Evolutionary conservation across 345 rosid species (phyloP), one percentile per base, ranked within the genome.

Genomic region (Clausena lansium): DNA sequence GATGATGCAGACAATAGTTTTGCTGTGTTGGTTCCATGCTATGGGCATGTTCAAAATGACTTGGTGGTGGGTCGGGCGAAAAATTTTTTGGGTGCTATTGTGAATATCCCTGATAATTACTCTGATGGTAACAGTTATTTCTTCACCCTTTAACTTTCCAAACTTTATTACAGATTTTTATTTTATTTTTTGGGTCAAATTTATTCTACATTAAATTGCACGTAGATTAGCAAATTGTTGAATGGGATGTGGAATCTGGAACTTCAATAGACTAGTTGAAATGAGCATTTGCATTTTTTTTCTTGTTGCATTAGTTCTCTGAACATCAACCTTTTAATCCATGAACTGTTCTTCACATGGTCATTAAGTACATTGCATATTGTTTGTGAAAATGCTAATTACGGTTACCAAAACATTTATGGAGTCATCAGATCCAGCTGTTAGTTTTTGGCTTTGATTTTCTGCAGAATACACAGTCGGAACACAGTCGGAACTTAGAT

Each of bases 1-100:
- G 88, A 89, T 74, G 96, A 90, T n/a, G 64, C 76, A 5, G 88
- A 91, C 67, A 78, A 84, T 70, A 91, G 90, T 70, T 91, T 90
- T 72, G 96, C 96, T 50, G 93, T 88, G 73, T 79, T 91, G 85
- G 96, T 91, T 70, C 92, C 88, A 0, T 91, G 96, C 72, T 90
- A 91, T 73, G 90, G 89, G 3, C 84, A 76, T 54, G 85, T 73
- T 33, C 85, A 68, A 70, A 88, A 81, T 52, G 76, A 78, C 47
- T 71, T 72, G 71, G 71, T 70, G 27, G 87, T 83, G 66, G 82
- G 83, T 70, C 27, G 83, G 17, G 78, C 77, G 70, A 81, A 77
- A 71, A 86, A 80, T 17, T 58, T 83, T 62, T 60, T 86, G 71
- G 87, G 85, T 50, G 82, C 91, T 64, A 77, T 85, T 71, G 85